Percentiles rank a stretch among this genome's conserved stretches.
Conservation (phyloP, 2,329 filamentous ascomycete genomes). For the Apiospora arundinis region DNA sequence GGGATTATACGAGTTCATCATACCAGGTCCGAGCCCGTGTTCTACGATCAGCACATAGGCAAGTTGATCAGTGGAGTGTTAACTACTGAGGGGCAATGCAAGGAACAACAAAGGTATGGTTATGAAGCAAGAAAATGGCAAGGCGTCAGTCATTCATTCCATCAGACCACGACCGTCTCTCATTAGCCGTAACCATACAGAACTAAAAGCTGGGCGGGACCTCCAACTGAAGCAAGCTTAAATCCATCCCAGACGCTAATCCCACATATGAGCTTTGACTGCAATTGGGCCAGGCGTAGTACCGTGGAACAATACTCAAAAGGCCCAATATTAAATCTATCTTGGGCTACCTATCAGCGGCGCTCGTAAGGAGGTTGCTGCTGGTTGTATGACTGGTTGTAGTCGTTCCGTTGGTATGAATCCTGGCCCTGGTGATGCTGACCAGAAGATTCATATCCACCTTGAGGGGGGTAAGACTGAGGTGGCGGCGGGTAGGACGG, state of each 20-base stretch:
- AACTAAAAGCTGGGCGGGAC: not conserved
- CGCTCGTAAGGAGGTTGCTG: slow-evolving; percentile 1
- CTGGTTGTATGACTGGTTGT: slow-evolving; percentile 10
- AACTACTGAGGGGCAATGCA: not conserved
- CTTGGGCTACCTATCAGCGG: not conserved
- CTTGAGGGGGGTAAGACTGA: slow-evolving; percentile 1
- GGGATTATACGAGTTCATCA: not conserved
- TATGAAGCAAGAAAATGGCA: not conserved
- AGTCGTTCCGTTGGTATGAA: not conserved
- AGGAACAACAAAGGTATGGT: not conserved
- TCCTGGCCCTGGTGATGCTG: not conserved
- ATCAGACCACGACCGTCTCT: not conserved
- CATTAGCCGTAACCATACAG: not conserved
- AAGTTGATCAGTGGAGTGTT: not conserved
- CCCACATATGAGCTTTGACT: not conserved
- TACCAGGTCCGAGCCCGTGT: not conserved
- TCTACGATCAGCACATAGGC: not conserved
- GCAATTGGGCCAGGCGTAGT: not conserved
- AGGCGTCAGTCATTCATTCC: not conserved
- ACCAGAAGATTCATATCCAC: slow-evolving; percentile 1
- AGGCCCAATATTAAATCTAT: not conserved
- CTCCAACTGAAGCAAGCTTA: not conserved
- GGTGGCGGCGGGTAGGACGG: slow-evolving; percentile 14
- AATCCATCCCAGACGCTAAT: not conserved
- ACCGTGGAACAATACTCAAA: not conserved